Evolutionary conservation across 1,284 basidiomycete genomes (phyloP), one percentile per base, ranked within the genome.

Genomic region (Mrakiaceae sp.): DNA sequence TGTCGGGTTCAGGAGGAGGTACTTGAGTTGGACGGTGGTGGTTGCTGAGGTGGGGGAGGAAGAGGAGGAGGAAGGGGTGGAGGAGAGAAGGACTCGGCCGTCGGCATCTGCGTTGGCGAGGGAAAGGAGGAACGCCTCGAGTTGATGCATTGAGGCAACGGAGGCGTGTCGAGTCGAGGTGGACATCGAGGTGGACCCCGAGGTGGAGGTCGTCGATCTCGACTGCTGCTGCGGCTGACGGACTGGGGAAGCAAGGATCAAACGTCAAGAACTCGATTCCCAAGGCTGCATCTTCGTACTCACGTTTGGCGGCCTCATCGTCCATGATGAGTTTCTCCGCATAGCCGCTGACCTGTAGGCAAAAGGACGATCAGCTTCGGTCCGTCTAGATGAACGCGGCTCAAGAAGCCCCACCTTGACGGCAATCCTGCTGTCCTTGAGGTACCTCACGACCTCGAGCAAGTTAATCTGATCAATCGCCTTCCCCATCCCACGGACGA

Each of bases 1-100:
- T 0, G 90, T 83, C 0, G 95, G 94, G 71, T 98, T 96, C n/a
- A 98, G 82, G 48, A 95, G 84, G 69, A 97, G 88, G 72, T 97
- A 98, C 71, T 89, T 92, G 63, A 98, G 79, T 66, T 86, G 84
- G 0, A 88, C 79, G 1, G 64, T 57, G 55, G 60, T 49, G 48
- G 57, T 58, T 27, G 64, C 43, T 16, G 62, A 60, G 4, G 60
- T 16, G 51, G 8, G 14, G 49, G 9, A 7, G 58, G n/a, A 27
- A 27, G 27, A 62, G n/a, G 42, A 79, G 78, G 64, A 80, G 79
- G 50, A 81, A 66, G 40, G 62, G 5, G 42, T 63, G 5, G 62
- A 58, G n/a, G 73, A 72, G 0, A 78, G 68, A 6, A 78, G 70
- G 48, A 82, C 72, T 2, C 81, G 75, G 43, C 84, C 78, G 64